Evolutionary conservation across 768 basidiomycete genomes (phyloP), one percentile per base, ranked within the genome.

Genomic region (Pleurotus tuber-regium): DNA sequence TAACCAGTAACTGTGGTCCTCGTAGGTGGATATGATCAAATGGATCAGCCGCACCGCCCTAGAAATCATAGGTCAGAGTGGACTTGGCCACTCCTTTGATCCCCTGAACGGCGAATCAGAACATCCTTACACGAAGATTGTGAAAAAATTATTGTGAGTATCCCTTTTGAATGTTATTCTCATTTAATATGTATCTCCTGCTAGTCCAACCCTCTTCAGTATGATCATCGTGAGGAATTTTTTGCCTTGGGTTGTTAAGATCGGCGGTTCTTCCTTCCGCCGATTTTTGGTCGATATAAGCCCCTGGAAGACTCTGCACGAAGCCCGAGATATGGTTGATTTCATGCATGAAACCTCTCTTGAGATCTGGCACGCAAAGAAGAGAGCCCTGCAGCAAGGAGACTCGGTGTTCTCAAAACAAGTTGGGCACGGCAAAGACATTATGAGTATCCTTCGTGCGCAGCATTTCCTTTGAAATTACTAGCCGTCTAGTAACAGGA

Each of bases 71-170:
- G 67, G 69, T 7, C 67, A 67, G 53, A 64, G 62, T 10, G 65
- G 69, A 10, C 60, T 72, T 18, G 70, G 70, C 0, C 64, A 66
- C 30, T 68, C 68, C 2, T 69, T 70, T 35, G 66, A 71, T 23
- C 53, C 63, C 7, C 58, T 70, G 11, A 25, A 43, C 24, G 57
- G 57, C 6, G 61, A 62, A 3, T 19, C 33, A 12, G 38, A 24
- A 10, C 57, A 36, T 53, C 62, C 38, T 41, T 63, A 56, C 41
- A 55, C 40, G 28, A 23, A n/a, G 6, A 48, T 54, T 14, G 53
- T 59, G 14, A 58, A 58, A 46, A 52, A 57, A 25, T 4, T 36
- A 2, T n/a, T 23, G 41, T 42, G 16, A 1, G 41, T 42, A 5
- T 10, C 38, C 38, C 7, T 24, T 5, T 3, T 9, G 3, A 24